These are phyloP conservation scores for Colletotrichum zoysiae DNA, from an alignment of 2,329 filamentous ascomycete species.

Conservation along the genomic window DNA sequence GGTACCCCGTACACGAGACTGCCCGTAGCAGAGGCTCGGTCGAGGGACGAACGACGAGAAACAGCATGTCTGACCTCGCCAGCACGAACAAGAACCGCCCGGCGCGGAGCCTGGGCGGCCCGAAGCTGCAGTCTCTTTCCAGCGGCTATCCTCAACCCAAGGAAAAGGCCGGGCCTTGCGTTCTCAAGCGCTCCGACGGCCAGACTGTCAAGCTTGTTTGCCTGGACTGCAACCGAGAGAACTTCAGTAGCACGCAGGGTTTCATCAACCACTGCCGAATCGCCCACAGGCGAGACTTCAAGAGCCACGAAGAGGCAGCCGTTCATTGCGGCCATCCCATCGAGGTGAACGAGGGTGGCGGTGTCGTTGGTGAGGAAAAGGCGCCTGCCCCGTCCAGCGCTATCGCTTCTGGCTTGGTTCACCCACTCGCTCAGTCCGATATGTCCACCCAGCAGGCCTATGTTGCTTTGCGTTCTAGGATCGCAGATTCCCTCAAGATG, in stretches of 20 bases:
- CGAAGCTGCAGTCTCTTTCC: conserved; percentile 77
- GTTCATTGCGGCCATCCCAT: conserved; percentile 87
- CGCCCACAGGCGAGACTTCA: conserved; percentile 91
- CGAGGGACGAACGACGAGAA: conserved; percentile 84
- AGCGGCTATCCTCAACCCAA: conserved; percentile 80
- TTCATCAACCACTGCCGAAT: conserved; percentile 99
- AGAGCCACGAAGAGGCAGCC: conserved; percentile 95
- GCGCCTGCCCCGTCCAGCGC: conserved; percentile 38
- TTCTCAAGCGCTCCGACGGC: conserved; percentile 88
- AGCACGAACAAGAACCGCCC: conserved; percentile 63
- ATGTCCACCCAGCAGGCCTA: conserved; percentile 66
- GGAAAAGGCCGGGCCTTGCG: conserved; percentile 84
- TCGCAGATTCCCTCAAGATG: conserved; percentile 65
- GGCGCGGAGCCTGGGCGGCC: conserved; percentile 63
- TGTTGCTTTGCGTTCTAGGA: conserved; percentile 63
- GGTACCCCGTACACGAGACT: conserved; percentile 57
- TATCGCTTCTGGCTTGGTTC: conserved; percentile 65
- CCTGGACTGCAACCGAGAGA: conserved; percentile 86
- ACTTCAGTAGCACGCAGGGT: conserved; percentile 97
- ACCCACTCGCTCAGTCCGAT: conserved; percentile 72
- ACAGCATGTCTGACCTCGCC: conserved; percentile 72
- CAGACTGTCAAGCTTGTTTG: conserved; percentile 92
- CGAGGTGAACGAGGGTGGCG: conserved; percentile 73
- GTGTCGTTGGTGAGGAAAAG: conserved; percentile 51
- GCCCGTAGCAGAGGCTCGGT: conserved; percentile 60